Base-by-base conservation (phyloP, 2,329 filamentous ascomycete species). In the Neonectria faginata region DNA sequence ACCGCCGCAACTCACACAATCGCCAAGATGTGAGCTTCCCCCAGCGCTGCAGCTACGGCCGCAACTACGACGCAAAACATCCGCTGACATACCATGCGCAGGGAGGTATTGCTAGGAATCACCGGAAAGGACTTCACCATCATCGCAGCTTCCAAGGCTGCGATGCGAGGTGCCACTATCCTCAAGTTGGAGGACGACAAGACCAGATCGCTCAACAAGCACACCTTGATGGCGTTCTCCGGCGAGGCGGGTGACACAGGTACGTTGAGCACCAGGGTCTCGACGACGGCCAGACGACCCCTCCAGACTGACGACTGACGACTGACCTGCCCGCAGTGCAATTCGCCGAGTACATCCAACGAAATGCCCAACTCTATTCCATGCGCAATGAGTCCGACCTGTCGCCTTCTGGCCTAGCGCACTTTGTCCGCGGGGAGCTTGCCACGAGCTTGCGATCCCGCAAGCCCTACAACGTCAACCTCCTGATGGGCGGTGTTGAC, bases 61-160 rank as follows among this genome's bases (percentile, higher is more conserved):
- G 31, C 50, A 18, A 55, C 39, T 11, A 29, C 8, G 14, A 29
- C 16, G 36, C 22, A 25, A 41, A 59, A 39, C n/a, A 36, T 14
- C 33, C 55, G 50, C 70, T 74, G 65, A 74, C 39, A 41, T 20
- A 14, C 3, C 25, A 20, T 36, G 52, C 54, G 29, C 66, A 98
- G 94, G 96, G 96, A 99, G 89, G 93, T 98, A 80, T 88, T 99
- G 79, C 88, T 99, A 74, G 96, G 96, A 77, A 97, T 99, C 81
- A 97, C 95, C 65, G 97, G 96, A 85, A 97, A 97, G 86, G 97
- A 99, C 88, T 99, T 97, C 82, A 97, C 94, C 84, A 90, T 99
- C 87, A 90, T 99, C 80, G 96, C 94, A 76, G 93, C 96, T 75
- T 98, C 94, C 69, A 98, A 99, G 86, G 96, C 96, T 78, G 93